Percentiles rank a stretch among this genome's conserved stretches.
Conservation (phyloP, 495 filamentous ascomycete genomes). For the Penicillium lagena region DNA sequence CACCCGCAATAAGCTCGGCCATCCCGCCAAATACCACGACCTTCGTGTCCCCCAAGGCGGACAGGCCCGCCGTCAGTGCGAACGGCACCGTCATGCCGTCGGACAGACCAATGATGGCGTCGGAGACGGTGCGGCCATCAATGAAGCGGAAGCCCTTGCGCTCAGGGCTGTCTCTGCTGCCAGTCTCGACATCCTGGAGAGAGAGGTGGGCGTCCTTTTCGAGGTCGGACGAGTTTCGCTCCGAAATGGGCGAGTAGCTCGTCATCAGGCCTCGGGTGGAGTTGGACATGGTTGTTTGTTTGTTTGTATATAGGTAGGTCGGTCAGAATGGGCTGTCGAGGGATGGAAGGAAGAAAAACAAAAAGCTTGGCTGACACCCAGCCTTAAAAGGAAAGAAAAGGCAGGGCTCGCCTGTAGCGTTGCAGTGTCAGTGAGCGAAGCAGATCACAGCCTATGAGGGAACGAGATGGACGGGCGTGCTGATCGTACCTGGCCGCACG, state of each 20-base stretch:
- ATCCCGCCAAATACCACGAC: slow-evolving; percentile 53
- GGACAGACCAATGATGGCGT: slow-evolving; percentile 55
- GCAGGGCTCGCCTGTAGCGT: too few species aligned
- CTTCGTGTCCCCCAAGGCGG: slow-evolving; percentile 45
- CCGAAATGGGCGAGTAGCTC: slow-evolving; percentile 31
- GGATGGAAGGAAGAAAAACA: too few species aligned
- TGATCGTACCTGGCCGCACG: slow-evolving; percentile 8
- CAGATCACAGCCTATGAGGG: slow-evolving; percentile 25
- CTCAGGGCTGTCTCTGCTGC: slow-evolving; percentile 10
- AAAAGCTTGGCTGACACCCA: too few species aligned
- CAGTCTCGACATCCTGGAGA: slow-evolving; percentile 15
- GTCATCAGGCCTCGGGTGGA: slow-evolving; percentile 31
- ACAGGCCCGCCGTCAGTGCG: slow-evolving; percentile 51
- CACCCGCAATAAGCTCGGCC: slow-evolving; percentile 52
- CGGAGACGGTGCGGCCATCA: slow-evolving; percentile 48
- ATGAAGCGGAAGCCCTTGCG: slow-evolving; percentile 16
- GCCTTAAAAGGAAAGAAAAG: too few species aligned
- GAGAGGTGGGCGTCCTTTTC: slow-evolving; percentile 26
- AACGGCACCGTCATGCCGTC: slow-evolving; percentile 58
- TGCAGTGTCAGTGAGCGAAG: neutral
- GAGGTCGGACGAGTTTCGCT: slow-evolving; percentile 14
- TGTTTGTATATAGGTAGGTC: too few species aligned
- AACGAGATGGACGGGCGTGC: slow-evolving; percentile 28
- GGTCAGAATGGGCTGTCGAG: too few species aligned
- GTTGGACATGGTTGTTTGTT: slow-evolving; percentile 22